Evolutionary conservation across 306 rosid species (phyloP), one percentile per base, ranked within the genome.

Genomic region (Rosa lucieae): DNA sequence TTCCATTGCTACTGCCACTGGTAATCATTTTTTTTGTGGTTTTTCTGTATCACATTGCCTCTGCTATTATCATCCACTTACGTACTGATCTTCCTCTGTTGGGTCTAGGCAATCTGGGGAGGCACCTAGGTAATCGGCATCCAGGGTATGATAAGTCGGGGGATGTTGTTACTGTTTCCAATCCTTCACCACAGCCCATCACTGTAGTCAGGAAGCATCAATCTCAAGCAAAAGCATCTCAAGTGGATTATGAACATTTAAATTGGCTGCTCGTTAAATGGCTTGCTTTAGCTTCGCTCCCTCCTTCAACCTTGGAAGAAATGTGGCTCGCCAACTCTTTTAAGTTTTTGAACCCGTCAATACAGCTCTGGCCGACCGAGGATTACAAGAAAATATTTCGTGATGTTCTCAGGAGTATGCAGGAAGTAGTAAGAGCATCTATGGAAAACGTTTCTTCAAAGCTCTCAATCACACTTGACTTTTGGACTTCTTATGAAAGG

Each of bases 1-100:
- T 76, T 93, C 98, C 20, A 90, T 91, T 79, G 98, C 96, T 46
- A 93, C 99, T 17, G 98, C 97, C 82, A 93, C 98, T 61, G 99
- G 99, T 92, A 85, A 32, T 26, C 29, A 26, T 26, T 26, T 0
- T 26, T 26, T 26, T 26, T 26, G 29, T 26, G 29, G 29, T 26
- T 26, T 26, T 26, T 26, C 29, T 26, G 29, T 26, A 26, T 72
- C 29, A 72, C 17, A 48, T 53, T 37, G 51, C 10, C 0, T 39
- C 5, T 6, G 37, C 4, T 6, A 18, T 5, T 21, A 21, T 17
- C 49, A 9, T 20, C 53, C 37, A 21, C 62, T 44, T 26, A 56
- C 75, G 29, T 29, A 29, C 32, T 77, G 6, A 67, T 72, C 49
- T 89, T 79, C 67, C 65, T 77, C 76, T 82, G 51, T 86, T 37